Conservation (phyloP, 495 filamentous ascomycete genomes). For the Sabuloglossum arenarium region DNA sequence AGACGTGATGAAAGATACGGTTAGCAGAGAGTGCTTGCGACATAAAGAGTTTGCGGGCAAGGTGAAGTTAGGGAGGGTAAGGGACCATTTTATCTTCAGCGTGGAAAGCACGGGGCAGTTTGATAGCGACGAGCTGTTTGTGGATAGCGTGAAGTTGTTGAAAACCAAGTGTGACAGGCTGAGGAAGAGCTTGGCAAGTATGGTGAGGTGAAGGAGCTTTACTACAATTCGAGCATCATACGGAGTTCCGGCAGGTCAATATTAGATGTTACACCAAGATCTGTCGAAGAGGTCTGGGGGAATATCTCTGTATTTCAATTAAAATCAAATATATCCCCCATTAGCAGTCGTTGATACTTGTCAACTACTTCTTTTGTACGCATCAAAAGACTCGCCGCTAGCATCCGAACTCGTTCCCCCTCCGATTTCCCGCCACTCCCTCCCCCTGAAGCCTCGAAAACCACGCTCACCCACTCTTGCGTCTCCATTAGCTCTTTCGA, state of each 20-base stretch:
- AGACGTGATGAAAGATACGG: slow-evolving; percentile 73
- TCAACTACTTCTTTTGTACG: slow-evolving; percentile 60
- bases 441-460: slow-evolving; percentile 33
- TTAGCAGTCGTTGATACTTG: slow-evolving; percentile 47
- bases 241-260: neutral
- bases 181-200: slow-evolving; percentile 36
- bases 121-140: slow-evolving; percentile 72
- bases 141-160: slow-evolving; percentile 66
- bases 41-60: slow-evolving; percentile 88
- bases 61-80: slow-evolving; percentile 72
- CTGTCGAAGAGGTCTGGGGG: neutral
- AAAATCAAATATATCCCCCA: slow-evolving; percentile 36
- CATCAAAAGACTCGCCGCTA: slow-evolving; percentile 71
- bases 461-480: slow-evolving; percentile 46
- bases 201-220: slow-evolving; percentile 22
- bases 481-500: slow-evolving; percentile 33
- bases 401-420: slow-evolving; percentile 35
- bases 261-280: neutral
- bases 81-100: slow-evolving; percentile 94
- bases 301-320: neutral
- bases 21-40: slow-evolving; percentile 75
- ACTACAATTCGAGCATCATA: neutral
- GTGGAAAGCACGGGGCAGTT: slow-evolving; percentile 91
- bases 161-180: slow-evolving; percentile 54
- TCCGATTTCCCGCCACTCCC: slow-evolving; percentile 33